Evolutionary conservation across 257 asterid species (phyloP).

Genomic region (Ehretia macrophylla): DNA sequence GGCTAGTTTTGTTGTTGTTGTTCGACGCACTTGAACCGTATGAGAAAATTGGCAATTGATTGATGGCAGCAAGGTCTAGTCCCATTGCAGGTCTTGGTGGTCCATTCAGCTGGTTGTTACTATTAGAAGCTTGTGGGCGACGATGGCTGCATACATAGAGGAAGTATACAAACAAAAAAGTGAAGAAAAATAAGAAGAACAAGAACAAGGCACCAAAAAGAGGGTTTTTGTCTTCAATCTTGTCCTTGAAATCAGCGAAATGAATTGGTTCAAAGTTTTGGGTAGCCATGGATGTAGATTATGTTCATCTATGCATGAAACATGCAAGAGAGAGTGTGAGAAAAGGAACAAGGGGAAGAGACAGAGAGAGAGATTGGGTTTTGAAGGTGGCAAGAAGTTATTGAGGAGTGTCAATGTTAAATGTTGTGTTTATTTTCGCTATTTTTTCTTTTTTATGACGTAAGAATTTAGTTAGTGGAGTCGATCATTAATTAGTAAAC

Average conservation of each 20-base stretch:
- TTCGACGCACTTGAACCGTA: conserved; percentile 17
- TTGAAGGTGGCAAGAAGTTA: no score
- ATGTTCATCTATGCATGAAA: background rate
- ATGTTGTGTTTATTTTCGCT: no score
- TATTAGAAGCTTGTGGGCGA: conserved; percentile 2
- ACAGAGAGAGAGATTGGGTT: background rate
- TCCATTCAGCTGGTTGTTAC: background rate
- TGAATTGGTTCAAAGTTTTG: conserved; percentile 26
- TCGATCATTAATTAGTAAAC: no score
- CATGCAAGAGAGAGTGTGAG: background rate
- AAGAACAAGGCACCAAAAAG: conserved; percentile 27
- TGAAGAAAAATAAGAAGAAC: conserved; percentile 21
- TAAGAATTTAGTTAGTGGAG: no score
- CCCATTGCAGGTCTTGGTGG: conserved; percentile 12
- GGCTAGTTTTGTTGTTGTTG: conserved; percentile 6
- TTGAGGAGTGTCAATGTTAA: no score
- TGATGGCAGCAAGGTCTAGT: conserved; percentile 33
- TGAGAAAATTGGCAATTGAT: conserved; percentile 28
- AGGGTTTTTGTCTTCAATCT: conserved; percentile 21
- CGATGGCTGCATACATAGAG: conserved; percentile 27
- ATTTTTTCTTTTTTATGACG: no score
- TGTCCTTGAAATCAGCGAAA: conserved; percentile 18
- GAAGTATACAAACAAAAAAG: conserved; percentile 27
- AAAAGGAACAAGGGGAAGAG: background rate
- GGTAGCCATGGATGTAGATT: conserved; percentile 24